Conservation (phyloP, 2,329 filamentous ascomycete genomes). For the Aspergillus pseudoterreus region DNA sequence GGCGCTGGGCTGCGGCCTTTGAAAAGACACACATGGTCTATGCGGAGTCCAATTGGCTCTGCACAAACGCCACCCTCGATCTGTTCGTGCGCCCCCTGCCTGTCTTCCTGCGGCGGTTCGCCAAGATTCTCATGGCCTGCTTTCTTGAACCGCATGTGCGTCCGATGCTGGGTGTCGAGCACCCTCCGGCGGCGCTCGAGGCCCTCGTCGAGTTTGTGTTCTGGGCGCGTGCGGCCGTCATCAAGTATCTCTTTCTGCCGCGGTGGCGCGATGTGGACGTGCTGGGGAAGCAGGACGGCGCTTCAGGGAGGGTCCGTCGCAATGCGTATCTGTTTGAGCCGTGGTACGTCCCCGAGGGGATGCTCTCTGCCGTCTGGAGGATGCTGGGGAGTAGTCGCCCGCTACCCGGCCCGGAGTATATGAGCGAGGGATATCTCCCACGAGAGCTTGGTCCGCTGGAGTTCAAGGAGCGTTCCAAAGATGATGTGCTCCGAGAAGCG, state of each 20-base stretch:
- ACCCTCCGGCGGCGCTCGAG: neutral
- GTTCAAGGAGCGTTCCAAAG: constrained; percentile 3
- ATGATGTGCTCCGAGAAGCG: constrained; percentile 2
- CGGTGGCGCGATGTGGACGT: neutral
- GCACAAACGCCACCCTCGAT: constrained; percentile 2
- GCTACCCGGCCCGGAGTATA: constrained; percentile 1
- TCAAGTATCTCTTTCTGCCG: constrained; percentile 1
- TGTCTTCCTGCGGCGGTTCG: neutral
- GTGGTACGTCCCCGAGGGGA: constrained; percentile 6
- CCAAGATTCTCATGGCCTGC: neutral
- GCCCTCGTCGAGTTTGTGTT: neutral
- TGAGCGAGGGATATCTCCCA: constrained; percentile 8
- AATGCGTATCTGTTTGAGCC: constrained; percentile 4
- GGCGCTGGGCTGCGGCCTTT: neutral
- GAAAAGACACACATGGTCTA: constrained; percentile 1
- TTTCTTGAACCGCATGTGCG: constrained; percentile 4
- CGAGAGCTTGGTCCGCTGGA: constrained; percentile 6
- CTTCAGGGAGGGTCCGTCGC: neutral
- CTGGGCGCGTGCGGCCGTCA: neutral
- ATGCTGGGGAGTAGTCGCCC: neutral
- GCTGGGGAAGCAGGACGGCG: neutral
- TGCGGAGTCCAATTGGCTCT: neutral
- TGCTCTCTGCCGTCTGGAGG: neutral
- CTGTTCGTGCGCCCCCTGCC: constrained; percentile 3
- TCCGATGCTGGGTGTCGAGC: constrained; percentile 1